Evolutionary conservation across 495 filamentous ascomycete species (phyloP), one percentile per base, ranked within the genome.

Genomic region (Xylaria scruposa): DNA sequence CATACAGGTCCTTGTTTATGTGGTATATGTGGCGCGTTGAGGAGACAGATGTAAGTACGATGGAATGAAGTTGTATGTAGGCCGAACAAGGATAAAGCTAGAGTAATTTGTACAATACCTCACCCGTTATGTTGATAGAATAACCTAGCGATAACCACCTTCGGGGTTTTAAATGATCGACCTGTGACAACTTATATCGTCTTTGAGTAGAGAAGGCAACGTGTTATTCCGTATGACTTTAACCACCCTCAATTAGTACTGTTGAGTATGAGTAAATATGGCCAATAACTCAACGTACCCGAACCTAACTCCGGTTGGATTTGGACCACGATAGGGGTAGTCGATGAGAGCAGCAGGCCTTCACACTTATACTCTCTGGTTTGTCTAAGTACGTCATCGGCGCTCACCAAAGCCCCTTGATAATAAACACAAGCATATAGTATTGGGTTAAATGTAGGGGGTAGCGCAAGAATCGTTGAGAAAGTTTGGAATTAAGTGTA

Each of bases 11-110:
- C 87, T 80, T 84, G 83, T 88, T 80, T 63, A 84, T 51, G 64
- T 67, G 60, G 60, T 63, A 63, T 8, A 63, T 97, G 93, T 98
- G 95, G 95, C 84, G 90, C 63, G 88, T 94, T 19, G 91, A 92
- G 76, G 88, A 91, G 74, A 92, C 93, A 4, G 90, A 96, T 81
- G 78, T 95, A 10, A 88, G 87, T 60, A 89, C 90, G 47, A 80
- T 94, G 81, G 87, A 88, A 72, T 84, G 63, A 72, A 21, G 40
- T 31, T 31, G n/a, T n/a, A 33, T 31, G n/a, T n/a, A 33, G 38
- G 24, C 1, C 3, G 26, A 36, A 56, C 13, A n/a, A 26, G 31
- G 10, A 26, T 29, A 64, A 26, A 36, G 12, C 29, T 36, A 2
- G 12, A 67, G 13, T 29, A 38, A 1, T 4, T 56, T 44, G 19